Base-by-base conservation (phyloP, 345 rosid species). In the Camelina neglecta region DNA sequence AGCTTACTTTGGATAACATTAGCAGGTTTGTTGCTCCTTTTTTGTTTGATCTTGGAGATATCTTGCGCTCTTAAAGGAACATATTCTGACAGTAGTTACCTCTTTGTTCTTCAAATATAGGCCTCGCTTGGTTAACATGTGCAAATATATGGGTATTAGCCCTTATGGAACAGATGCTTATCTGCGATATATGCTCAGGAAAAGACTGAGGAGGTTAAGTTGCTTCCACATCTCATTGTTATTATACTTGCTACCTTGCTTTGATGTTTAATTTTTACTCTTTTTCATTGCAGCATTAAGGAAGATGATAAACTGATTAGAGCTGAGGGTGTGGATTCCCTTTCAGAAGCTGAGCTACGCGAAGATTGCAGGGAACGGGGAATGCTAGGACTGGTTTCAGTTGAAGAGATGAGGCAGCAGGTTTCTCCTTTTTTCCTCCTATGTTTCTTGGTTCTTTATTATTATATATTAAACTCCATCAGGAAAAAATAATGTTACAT, bases 351-450 rank as follows among this genome's bases (percentile, higher is more conserved):
- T 66, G 93, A 88, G 75, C 90, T 88, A 65, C 88, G 89, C 7
- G 89, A 88, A 84, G 93, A 85, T 85, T 88, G 93, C 81, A 86
- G 89, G 73, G 93, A 88, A 72, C 73, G 93, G 8, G 93, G 93
- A 73, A 86, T 88, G 91, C 89, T 88, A 5, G 93, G 93, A 50
- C 64, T 84, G 50, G 81, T 81, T 62, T 83, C 93, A 2, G 90
- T 85, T 42, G 90, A 88, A 67, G 90, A 88, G 80, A 88, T 88
- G 93, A 87, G 91, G 36, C 89, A 85, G 74, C 93, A 88, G 93
- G 93, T 88, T 73, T 73, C 33, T 51, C 38, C 18, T 69, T 47
- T 57, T 57, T 11, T 57, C 11, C 47, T 70, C 49, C 35, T 62
- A 7, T 60, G 44, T 61, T 60, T 29, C 35, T 42, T 8, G 9